Base-by-base conservation (phyloP, 495 filamentous ascomycete genomes). In the Tuber aestivum region DNA sequence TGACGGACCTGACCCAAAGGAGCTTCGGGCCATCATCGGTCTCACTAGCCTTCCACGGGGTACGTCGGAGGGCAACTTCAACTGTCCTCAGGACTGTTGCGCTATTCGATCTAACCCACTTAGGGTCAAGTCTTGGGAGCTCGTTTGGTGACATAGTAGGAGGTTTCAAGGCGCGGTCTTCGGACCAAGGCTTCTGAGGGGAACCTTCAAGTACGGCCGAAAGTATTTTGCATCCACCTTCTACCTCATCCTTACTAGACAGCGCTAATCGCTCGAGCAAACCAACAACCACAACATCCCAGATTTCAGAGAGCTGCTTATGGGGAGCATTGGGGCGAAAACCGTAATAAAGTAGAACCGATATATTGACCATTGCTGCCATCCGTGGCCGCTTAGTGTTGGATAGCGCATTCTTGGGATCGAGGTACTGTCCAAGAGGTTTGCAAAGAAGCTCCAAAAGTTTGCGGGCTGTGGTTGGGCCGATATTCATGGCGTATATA, bases 341-440 rank as follows among this genome's bases (percentile, higher is more conserved):
- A 1, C 91, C 86, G 81, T 97, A 97, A 84, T 97, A 97, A 1
- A 97, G 87, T 0, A 98, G 86, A 71, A 91, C 92, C 80, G 91
- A 91, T 74, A 95, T 90, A 50, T 91, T 92, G 2, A 87, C 87
- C 45, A 94, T 79, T 23, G 91, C 89, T 1, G 89, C 85, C 70
- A 89, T 88, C 18, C 88, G 88, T 16, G 76, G 80, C 35, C 89
- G 86, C 40, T 89, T 87, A 8, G 87, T 85, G 21, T 87, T 85
- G 74, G 89, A 91, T 18, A 87, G 87, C 6, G 83, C 85, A 40
- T 86, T 87, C 77, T 88, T 91, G 20, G 89, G 89, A 70, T 89
- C 89, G 50, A 97, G 85, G 74, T 94, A 93, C 7, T 87, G 88
- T 20, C 88, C 83, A 45, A 95, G 86, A 0, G 95, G 92, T 45